Conservation (phyloP, 805 yeast genomes). For the Wickerhamiella domercqiae region DNA sequence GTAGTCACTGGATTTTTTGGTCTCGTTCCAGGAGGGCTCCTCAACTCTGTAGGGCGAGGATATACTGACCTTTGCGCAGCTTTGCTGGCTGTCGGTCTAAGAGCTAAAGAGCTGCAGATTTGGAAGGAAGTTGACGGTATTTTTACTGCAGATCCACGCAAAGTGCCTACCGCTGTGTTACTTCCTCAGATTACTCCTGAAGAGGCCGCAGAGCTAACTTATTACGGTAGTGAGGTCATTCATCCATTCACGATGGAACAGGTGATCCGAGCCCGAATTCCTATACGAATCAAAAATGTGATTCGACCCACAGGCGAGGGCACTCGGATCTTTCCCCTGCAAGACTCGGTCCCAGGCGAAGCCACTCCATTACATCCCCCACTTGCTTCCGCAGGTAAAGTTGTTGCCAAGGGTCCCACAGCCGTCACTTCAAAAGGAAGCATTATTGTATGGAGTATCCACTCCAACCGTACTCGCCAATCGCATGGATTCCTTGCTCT, state of each 20-base stretch:
- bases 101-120: conserved; percentile 87
- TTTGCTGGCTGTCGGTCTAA: conserved; percentile 78
- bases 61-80: conserved; percentile 98
- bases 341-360: conserved; percentile 71
- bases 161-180: conserved; percentile 77
- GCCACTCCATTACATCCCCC: conserved; percentile 94
- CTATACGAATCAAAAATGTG: conserved; percentile 92
- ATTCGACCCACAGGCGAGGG: conserved; percentile 88
- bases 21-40: conserved; percentile 83
- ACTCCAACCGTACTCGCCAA: conserved; percentile 80
- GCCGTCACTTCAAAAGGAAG: conserved; percentile 93
- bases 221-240: conserved; percentile 94
- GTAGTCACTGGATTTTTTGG: conserved; percentile 96
- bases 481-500: conserved; percentile 92
- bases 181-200: conserved; percentile 87
- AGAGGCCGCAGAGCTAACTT: conserved; percentile 95
- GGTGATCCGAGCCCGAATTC: conserved; percentile 88
- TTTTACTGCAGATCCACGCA: conserved; percentile 95
- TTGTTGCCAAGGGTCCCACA: conserved; percentile 39
- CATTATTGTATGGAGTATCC: conserved; percentile 82
- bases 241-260: conserved; percentile 99
- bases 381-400: conserved; percentile 49
- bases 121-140: conserved; percentile 99
- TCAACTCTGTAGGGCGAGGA: conserved; percentile 91
- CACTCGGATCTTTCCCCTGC: conserved; percentile 86